Evolutionary conservation across 768 basidiomycete genomes (phyloP).

Genomic region (Leccinum pellstonianum): DNA sequence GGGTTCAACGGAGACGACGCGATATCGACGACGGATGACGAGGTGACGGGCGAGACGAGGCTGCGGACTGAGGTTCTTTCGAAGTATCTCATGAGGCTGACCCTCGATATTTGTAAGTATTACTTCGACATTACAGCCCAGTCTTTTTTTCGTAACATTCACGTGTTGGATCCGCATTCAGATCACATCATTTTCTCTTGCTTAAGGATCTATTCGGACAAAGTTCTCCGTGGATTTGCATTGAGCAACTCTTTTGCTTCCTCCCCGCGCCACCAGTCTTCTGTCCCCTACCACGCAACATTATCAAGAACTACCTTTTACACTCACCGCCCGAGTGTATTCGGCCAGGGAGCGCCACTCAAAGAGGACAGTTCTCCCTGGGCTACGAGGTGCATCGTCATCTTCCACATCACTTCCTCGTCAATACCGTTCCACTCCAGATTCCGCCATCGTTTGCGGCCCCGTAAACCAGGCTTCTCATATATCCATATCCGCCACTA

Average conservation of each 20-base stretch:
- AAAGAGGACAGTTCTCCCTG: constrained; percentile 71
- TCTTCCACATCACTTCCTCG: not conserved
- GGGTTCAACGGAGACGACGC: too few species aligned
- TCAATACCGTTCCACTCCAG: constrained; percentile 32
- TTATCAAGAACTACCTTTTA: constrained; percentile 54
- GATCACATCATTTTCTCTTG: constrained; percentile 10
- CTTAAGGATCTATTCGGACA: constrained; percentile 89
- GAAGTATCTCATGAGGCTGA: too few species aligned
- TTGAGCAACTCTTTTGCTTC: constrained; percentile 38
- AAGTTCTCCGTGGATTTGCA: constrained; percentile 65
- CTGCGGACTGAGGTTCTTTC: too few species aligned
- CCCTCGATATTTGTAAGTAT: constrained; percentile 41
- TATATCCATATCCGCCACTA: constrained; percentile 56
- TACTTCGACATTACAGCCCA: constrained; percentile 3
- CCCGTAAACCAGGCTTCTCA: constrained; percentile 72
- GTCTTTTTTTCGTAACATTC: constrained; percentile 1
- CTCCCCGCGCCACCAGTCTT: constrained; percentile 51
- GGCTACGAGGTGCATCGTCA: constrained; percentile 53
- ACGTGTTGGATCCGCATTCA: not conserved
- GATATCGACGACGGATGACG: too few species aligned
- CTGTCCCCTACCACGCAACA: constrained; percentile 16
- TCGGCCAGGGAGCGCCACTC: constrained; percentile 62
- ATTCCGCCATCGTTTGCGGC: constrained; percentile 52
- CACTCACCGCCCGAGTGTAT: constrained; percentile 73
- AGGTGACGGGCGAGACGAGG: too few species aligned